phyloP scores from a whole-genome alignment of 441 rosid genomes.

The Biscutella laevigata region DNA sequence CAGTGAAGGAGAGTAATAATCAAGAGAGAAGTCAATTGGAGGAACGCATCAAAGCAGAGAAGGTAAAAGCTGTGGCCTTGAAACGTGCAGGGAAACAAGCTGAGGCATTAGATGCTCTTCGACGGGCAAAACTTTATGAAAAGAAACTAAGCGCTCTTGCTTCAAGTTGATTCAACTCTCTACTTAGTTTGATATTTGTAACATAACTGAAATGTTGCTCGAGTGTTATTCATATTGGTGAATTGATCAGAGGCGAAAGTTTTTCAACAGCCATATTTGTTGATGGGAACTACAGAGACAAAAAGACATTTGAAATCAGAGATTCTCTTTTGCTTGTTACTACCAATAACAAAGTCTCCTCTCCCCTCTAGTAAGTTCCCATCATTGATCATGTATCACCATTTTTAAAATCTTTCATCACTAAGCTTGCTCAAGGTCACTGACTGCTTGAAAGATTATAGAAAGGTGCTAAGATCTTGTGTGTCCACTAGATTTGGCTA shows the following conservation, averaged over 20 bases:
- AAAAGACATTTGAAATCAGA: background rate
- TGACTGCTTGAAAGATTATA: no score
- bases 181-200: slow-evolving; percentile 2
- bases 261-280: background rate
- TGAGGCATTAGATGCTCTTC: slow-evolving; percentile 82
- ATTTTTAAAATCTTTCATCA: background rate
- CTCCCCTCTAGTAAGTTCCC: no score
- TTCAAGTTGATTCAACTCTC: slow-evolving; percentile 13
- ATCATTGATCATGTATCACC: background rate
- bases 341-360: no score
- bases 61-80: slow-evolving; percentile 67
- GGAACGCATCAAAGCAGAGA: slow-evolving; percentile 74
- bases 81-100: slow-evolving; percentile 87
- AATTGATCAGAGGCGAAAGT: background rate
- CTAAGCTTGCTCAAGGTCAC: no score
- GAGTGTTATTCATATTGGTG: slow-evolving; percentile 1
- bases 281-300: background rate
- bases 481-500: no score
- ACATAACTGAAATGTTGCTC: slow-evolving; percentile 5
- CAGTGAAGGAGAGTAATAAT: slow-evolving; percentile 30
- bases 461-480: no score
- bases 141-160: slow-evolving; percentile 57
- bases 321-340: no score
- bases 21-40: slow-evolving; percentile 58
- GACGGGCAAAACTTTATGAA: slow-evolving; percentile 62